These are phyloP conservation scores for Gnaphalium uliginosum DNA, from an alignment of 129 eudicot genomes.

Conservation along the genomic window DNA sequence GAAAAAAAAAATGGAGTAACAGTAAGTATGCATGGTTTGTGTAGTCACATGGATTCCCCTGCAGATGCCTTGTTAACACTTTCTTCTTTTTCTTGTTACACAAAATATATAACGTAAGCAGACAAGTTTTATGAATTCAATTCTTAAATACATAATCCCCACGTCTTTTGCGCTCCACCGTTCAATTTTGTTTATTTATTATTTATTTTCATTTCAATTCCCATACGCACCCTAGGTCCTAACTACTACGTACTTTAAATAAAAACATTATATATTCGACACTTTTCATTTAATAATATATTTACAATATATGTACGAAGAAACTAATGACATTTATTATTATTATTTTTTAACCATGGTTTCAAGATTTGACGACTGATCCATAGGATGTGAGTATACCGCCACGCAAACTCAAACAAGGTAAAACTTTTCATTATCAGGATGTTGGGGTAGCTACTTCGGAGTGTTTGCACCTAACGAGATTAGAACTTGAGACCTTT, in stretches of 20 bases:
- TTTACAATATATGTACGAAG: too few relatives aligned
- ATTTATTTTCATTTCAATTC: not conserved
- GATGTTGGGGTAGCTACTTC: too few relatives aligned
- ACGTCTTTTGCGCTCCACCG: conserved; percentile 35
- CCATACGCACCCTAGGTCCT: too few relatives aligned
- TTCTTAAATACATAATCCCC: conserved; percentile 25
- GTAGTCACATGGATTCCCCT: conserved; percentile 31
- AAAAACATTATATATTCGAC: not conserved
- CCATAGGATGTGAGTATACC: too few relatives aligned
- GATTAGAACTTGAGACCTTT: too few relatives aligned
- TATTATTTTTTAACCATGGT: too few relatives aligned
- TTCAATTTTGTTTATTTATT: conserved; percentile 9
- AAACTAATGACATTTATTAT: too few relatives aligned
- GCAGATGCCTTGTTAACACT: conserved; percentile 6
- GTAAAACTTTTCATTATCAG: too few relatives aligned
- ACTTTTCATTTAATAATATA: not conserved
- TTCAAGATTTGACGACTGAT: too few relatives aligned
- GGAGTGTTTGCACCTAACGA: too few relatives aligned
- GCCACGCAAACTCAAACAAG: too few relatives aligned
- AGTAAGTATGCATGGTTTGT: conserved; percentile 14
- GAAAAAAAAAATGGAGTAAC: too few relatives aligned
- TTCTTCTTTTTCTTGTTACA: not conserved
- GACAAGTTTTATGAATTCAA: conserved; percentile 15
- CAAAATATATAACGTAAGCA: not conserved
- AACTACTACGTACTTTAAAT: not conserved